These are phyloP conservation scores for Nematocida major DNA, from an alignment of 371 early-diverging fungal species.

Conservation along the genomic window DNA sequence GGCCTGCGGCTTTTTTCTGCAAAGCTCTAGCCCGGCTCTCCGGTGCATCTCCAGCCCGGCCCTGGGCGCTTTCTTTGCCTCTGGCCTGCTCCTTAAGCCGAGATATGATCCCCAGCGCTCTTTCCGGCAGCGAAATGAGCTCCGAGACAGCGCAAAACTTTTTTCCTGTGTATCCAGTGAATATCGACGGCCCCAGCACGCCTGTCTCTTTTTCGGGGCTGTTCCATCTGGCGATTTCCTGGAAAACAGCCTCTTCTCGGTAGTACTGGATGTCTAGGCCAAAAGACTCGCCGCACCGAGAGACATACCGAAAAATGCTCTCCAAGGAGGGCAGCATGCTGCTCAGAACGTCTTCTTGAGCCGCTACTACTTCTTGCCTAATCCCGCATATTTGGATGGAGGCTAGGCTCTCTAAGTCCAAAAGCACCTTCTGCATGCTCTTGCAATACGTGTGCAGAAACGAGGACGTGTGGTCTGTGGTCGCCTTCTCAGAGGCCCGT, in stretches of 20 bases:
- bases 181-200: conserved; percentile 5
- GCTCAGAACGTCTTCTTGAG: not conserved
- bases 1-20: not conserved
- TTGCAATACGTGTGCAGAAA: conserved; percentile 8
- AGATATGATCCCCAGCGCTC: not conserved
- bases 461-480: not conserved
- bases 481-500: not conserved
- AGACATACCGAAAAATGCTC: not conserved
- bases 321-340: not conserved
- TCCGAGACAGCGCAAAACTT: conserved; percentile 12
- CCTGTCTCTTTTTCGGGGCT: not conserved
- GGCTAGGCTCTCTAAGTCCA: not conserved
- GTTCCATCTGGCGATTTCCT: conserved; percentile 30
- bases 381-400: not conserved
- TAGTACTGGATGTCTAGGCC: conserved; percentile 16
- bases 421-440: not conserved
- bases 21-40: not conserved
- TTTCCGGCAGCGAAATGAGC: conserved; percentile 3
- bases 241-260: not conserved
- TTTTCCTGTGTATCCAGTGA: not conserved
- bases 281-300: not conserved
- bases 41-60: not conserved
- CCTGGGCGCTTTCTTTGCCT: not conserved
- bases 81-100: not conserved
- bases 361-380: conserved; percentile 3